These are phyloP conservation scores for Tremella mesenterica DNA, from an alignment of 768 basidiomycete species.

Conservation along the genomic window DNA sequence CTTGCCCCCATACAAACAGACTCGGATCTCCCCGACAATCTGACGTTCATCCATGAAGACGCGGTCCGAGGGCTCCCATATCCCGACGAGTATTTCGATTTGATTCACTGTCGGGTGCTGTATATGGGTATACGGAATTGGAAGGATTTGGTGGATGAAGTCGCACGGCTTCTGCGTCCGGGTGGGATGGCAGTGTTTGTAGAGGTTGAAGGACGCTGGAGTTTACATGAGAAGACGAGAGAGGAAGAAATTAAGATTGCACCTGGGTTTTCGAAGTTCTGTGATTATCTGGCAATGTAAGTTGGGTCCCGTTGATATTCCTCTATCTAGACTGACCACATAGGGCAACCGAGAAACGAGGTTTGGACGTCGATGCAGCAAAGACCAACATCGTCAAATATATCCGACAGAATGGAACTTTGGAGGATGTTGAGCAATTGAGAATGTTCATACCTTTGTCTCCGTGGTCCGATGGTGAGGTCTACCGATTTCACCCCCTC, in stretches of 20 bases:
- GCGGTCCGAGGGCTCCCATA: slow-evolving; percentile 11
- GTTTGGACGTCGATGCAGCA: slow-evolving; percentile 7
- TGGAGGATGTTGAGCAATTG: slow-evolving; percentile 4
- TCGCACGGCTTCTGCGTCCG: slow-evolving; percentile 5
- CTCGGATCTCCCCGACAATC: slow-evolving; percentile 11
- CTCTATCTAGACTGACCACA: not conserved
- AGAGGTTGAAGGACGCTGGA: slow-evolving; percentile 9
- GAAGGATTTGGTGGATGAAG: slow-evolving; percentile 4
- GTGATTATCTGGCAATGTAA: slow-evolving; percentile 8
- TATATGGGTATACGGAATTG: slow-evolving; percentile 11
- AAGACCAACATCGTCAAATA: not conserved
- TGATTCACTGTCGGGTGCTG: slow-evolving; percentile 15
- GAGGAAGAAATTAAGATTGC: slow-evolving; percentile 4
- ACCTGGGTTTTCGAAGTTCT: slow-evolving; percentile 6
- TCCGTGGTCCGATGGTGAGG: slow-evolving; percentile 15
- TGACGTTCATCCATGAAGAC: slow-evolving; percentile 13
- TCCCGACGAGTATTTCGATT: slow-evolving; percentile 12
- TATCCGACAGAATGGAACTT: slow-evolving; percentile 1
- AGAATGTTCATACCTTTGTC: slow-evolving; percentile 9
- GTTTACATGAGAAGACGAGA: slow-evolving; percentile 4
- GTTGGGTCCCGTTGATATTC: not conserved
- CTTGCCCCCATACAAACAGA: slow-evolving; percentile 12
- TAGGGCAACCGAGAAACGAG: not conserved
- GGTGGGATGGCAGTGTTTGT: slow-evolving; percentile 10
- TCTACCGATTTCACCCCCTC: too few relatives aligned